These are phyloP conservation scores for Boletus tomentosulus DNA, from an alignment of 768 basidiomycete genomes.

Conservation along the genomic window DNA sequence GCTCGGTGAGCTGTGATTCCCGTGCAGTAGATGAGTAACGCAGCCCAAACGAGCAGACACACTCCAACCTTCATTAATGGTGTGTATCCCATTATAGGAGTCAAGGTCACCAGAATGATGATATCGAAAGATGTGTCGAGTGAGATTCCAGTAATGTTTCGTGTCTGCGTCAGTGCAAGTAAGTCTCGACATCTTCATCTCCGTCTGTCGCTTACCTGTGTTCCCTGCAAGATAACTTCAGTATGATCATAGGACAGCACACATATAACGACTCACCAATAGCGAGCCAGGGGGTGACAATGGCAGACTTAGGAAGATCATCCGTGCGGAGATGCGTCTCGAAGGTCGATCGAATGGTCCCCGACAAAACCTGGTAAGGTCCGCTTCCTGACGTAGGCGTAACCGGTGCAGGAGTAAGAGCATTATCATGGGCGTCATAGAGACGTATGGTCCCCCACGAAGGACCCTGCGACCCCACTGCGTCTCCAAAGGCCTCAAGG, in stretches of 20 bases:
- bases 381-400: conserved; percentile 36
- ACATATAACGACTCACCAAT: conserved; percentile 4
- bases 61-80: conserved; percentile 23
- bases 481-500: conserved; percentile 38
- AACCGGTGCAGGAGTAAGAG: conserved; percentile 40
- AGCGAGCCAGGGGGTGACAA: conserved; percentile 37
- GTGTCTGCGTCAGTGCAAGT: conserved; percentile 33
- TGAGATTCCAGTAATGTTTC: conserved; percentile 42
- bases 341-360: conserved; percentile 39
- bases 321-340: conserved; percentile 29
- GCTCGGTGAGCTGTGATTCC: background rate
- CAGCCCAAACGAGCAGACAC: background rate
- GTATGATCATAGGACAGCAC: background rate
- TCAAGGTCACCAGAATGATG: conserved; percentile 24
- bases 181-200: conserved; percentile 6
- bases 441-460: conserved; percentile 36
- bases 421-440: conserved; percentile 31
- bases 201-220: conserved; percentile 17
- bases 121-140: conserved; percentile 45
- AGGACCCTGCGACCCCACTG: conserved; percentile 19
- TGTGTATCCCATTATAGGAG: conserved; percentile 34
- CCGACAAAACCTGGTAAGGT: conserved; percentile 40
- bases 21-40: background rate
- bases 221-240: conserved; percentile 18
- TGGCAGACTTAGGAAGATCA: conserved; percentile 16